A percentile compares a stretch with the other conserved stretches of the same genome.
These are phyloP conservation scores for Fusarium nurragi DNA, from an alignment of 2,329 filamentous ascomycete genomes.

Conservation along the genomic window DNA sequence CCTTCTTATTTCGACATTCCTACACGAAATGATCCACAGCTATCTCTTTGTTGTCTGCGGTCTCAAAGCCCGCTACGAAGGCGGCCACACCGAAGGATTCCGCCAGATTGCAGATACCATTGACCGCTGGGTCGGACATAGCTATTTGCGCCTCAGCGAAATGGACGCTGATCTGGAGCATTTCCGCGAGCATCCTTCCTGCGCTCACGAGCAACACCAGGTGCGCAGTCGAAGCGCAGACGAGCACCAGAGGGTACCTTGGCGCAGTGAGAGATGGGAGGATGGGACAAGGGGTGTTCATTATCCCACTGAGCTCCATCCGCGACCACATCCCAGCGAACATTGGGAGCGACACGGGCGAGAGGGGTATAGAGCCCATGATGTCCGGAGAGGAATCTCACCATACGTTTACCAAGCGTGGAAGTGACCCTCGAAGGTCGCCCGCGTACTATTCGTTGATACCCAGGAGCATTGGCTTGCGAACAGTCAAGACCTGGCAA, in stretches of 20 bases:
- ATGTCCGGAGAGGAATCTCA: slow-evolving; percentile 38
- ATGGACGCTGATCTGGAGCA: slow-evolving; percentile 70
- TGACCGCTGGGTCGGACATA: slow-evolving; percentile 67
- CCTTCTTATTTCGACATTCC: slow-evolving; percentile 70
- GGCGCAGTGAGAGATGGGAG: slow-evolving; percentile 36
- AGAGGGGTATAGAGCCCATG: slow-evolving; percentile 47
- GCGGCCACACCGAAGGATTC: slow-evolving; percentile 70
- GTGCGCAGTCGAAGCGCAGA: slow-evolving; percentile 27
- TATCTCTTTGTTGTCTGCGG: slow-evolving; percentile 72
- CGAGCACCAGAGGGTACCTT: slow-evolving; percentile 25
- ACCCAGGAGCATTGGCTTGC: not conserved
- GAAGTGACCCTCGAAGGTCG: slow-evolving; percentile 25
- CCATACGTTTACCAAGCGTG: slow-evolving; percentile 47
- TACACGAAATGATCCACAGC: slow-evolving; percentile 74
- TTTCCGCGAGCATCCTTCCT: slow-evolving; percentile 52
- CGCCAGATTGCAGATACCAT: slow-evolving; percentile 67
- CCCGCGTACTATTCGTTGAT: slow-evolving; percentile 18
- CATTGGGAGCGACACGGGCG: slow-evolving; percentile 50
- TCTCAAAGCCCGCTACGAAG: slow-evolving; percentile 62
- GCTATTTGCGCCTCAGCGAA: slow-evolving; percentile 63
- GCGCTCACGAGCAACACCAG: slow-evolving; percentile 41
- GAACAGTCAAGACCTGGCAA: not conserved
- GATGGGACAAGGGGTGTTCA: slow-evolving; percentile 22
- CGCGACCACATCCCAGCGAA: slow-evolving; percentile 29
- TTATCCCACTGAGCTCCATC: slow-evolving; percentile 33